Base-by-base conservation (phyloP, 495 filamentous ascomycete genomes). In the Trichoderma virens region DNA sequence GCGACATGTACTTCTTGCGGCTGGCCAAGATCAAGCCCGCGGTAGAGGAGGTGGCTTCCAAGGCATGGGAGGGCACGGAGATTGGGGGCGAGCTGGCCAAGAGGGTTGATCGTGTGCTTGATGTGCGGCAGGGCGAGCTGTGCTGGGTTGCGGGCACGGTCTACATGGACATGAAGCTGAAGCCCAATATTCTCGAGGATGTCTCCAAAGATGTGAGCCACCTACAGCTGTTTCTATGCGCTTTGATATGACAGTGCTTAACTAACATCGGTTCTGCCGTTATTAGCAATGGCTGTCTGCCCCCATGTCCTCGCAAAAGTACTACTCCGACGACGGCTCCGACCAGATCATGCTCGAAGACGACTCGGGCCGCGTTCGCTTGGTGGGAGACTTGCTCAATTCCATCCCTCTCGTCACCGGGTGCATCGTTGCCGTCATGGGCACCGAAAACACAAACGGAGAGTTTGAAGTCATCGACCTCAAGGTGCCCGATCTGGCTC, bases 151-250 rank as follows among this genome's bases (percentile, higher is more conserved):
- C 85, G 0, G 95, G 95, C 9, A 99, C 95, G 0, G 85, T 97
- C 32, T 99, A 94, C 66, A 95, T 97, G 88, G 93, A 97, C 65
- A 91, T 98, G 91, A 87, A 90, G 18, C 72, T 97, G 69, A 99
- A 99, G 74, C 95, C 95, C 0, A 97, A 97, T 70, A 92, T 99
- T 76, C 79, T 99, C 35, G 93, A 97, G 28, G 95, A 99, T 68
- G 85, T 99, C 34, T 87, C 88, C 5, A 96, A 95, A 75, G 92
- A 98, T 73, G 91, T 92, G 74, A 65, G 86, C 80, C 18, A 3
- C 20, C 38, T 20, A 1, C n/a, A n/a, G 4, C 27, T 35, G 30
- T n/a, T 20, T 30, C 13, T 38, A 23, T 8, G 8, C 38, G 25
- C 34, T 41, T 25, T 20, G 25, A 8, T 35, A 28, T 61, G 28